phyloP scores from a whole-genome alignment of 2,329 filamentous ascomycete genomes.

The Ilyonectria robusta region DNA sequence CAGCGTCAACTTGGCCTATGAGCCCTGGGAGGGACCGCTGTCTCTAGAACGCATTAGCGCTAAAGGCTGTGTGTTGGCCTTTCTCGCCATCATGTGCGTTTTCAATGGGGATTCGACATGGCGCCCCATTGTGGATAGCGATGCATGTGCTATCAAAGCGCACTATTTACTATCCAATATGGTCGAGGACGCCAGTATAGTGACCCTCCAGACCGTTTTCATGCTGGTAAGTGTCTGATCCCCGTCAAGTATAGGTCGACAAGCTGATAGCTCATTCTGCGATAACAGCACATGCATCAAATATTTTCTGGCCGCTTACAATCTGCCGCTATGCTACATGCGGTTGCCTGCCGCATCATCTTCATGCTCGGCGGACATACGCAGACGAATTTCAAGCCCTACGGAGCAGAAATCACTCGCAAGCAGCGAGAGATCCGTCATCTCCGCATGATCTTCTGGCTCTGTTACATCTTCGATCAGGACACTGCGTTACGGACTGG shows the following conservation, averaged over 20 bases:
- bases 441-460: conserved; percentile 63
- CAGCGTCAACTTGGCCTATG: conserved; percentile 61
- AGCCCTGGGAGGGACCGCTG: conserved; percentile 34
- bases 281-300: conserved; percentile 58
- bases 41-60: conserved; percentile 50
- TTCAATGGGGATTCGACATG: conserved; percentile 2
- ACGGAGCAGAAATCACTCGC: conserved; percentile 21
- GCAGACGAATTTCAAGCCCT: conserved; percentile 7
- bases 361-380: conserved; percentile 64
- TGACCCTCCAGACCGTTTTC: conserved; percentile 59
- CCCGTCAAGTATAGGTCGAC: neutral
- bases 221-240: conserved; percentile 57
- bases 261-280: conserved; percentile 2
- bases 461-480: conserved; percentile 67
- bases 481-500: conserved; percentile 67
- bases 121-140: conserved; percentile 53
- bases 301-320: conserved; percentile 61
- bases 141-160: conserved; percentile 56
- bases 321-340: conserved; percentile 58
- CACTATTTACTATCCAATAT: conserved; percentile 58
- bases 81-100: conserved; percentile 56
- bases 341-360: conserved; percentile 62
- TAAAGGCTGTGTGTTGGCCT: conserved; percentile 63
- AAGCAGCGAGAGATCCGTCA: conserved; percentile 49
- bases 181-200: conserved; percentile 58